Base-by-base conservation (phyloP, 495 filamentous ascomycete species). In the Poronia punctata region DNA sequence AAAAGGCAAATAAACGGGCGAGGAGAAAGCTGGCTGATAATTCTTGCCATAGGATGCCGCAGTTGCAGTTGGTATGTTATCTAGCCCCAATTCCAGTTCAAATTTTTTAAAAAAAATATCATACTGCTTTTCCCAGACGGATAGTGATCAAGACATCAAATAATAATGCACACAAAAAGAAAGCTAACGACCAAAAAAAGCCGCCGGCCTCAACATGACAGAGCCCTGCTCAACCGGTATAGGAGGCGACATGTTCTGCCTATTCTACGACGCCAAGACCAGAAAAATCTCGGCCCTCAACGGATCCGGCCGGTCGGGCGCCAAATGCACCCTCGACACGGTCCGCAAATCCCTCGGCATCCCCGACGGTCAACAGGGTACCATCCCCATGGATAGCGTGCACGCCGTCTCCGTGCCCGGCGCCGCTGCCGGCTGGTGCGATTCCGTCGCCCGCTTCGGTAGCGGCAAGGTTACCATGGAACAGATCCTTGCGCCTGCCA, bases 191-290 rank as follows among this genome's bases (percentile, higher is more conserved):
- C 9, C 9, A 3, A 64, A 58, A 43, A 36, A 17, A 77, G 85
- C 88, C 30, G 92, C 92, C 25, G 86, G 76, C 19, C 64, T 98
- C 18, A 96, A 95, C 64, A 79, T 97, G 60, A 94, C 93, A 3
- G 93, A 98, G 55, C 93, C 92, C 9, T 76, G 80, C 27, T 88
- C 83, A 1, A 97, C 92, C 3, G 92, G 92, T n/a, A 95, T 98
- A 46, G 92, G 93, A 43, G 92, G 92, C 22, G 92, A 98, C 65
- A 88, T 95, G 80, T 98, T 98, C 71, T 94, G 87, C 59, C 80
- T 98, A 7, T 97, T 80, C 72, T 97, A 93, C 65, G 73, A 87
- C 53, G 83, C 85, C 35, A 76, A 83, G 48, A 90, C 81, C 0
- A 82, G 81, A 51, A 85, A 82, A 42, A 78, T 96, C 8, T 81